Percentiles rank a stretch among this genome's conserved stretches.
phyloP scores from a whole-genome alignment of 305 asterid species.

The Fraxinus dipetala region DNA sequence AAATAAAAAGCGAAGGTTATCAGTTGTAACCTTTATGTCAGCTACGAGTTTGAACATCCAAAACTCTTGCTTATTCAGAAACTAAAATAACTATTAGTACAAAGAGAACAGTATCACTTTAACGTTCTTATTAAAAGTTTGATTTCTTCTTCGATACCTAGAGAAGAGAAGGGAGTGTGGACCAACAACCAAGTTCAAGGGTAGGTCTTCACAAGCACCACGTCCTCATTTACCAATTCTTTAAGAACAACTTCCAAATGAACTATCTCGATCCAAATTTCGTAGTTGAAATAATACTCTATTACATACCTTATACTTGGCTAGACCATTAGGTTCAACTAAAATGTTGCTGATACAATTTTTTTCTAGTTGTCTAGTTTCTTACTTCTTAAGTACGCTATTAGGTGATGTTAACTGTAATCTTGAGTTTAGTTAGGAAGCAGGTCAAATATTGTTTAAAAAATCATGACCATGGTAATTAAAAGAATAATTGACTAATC shows the following conservation, averaged over 20 bases:
- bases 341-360: background rate
- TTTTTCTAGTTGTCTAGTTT: background rate
- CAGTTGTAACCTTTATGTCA: background rate
- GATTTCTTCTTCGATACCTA: background rate
- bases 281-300: background rate
- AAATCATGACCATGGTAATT: background rate
- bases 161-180: background rate
- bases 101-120: background rate
- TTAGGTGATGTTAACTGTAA: background rate
- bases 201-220: background rate
- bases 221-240: background rate
- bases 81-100: background rate
- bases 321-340: background rate
- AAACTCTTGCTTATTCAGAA: background rate
- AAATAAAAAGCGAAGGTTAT: background rate
- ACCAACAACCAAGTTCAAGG: background rate
- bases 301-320: background rate
- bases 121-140: background rate
- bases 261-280: background rate
- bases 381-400: background rate
- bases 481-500: background rate
- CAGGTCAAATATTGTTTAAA: background rate
- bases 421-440: background rate
- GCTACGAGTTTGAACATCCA: background rate
- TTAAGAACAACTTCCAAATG: background rate